Conservation (phyloP, 2,329 filamentous ascomycete genomes). For the Corynespora cassiicola region DNA sequence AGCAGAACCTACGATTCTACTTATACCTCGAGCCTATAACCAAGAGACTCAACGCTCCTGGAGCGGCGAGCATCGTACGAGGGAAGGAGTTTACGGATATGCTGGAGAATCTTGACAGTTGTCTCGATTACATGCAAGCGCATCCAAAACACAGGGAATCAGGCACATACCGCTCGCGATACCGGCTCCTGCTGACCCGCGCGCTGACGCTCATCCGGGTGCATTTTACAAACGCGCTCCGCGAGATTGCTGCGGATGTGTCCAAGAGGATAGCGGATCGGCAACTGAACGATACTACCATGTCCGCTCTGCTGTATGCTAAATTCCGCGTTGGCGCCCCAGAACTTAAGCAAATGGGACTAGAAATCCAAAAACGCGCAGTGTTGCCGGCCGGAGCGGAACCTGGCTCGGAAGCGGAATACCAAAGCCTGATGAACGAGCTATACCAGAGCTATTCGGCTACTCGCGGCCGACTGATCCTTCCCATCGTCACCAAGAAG, state of each 20-base stretch:
- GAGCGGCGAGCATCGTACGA: slow-evolving; percentile 84
- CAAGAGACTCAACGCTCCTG: slow-evolving; percentile 87
- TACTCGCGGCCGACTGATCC: slow-evolving; percentile 63
- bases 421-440: slow-evolving; percentile 70
- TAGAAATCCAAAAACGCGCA: slow-evolving; percentile 72
- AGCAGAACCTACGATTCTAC: slow-evolving; percentile 92
- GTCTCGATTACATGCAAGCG: slow-evolving; percentile 88
- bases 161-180: slow-evolving; percentile 84
- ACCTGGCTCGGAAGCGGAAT: slow-evolving; percentile 66
- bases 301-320: slow-evolving; percentile 73
- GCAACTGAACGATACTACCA: slow-evolving; percentile 74
- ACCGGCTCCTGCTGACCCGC: slow-evolving; percentile 78
- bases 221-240: slow-evolving; percentile 68
- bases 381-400: slow-evolving; percentile 66
- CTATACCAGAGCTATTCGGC: slow-evolving; percentile 69
- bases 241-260: slow-evolving; percentile 68
- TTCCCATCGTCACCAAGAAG: slow-evolving; percentile 69
- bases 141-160: slow-evolving; percentile 88
- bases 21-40: slow-evolving; percentile 91
- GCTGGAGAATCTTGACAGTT: slow-evolving; percentile 84
- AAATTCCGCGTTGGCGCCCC: slow-evolving; percentile 73
- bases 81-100: slow-evolving; percentile 87
- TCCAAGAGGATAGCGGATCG: slow-evolving; percentile 68
- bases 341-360: slow-evolving; percentile 69
- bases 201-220: slow-evolving; percentile 71